Base-by-base conservation (phyloP, 2,329 filamentous ascomycete species). In the Colletotrichum sansevieriae region DNA sequence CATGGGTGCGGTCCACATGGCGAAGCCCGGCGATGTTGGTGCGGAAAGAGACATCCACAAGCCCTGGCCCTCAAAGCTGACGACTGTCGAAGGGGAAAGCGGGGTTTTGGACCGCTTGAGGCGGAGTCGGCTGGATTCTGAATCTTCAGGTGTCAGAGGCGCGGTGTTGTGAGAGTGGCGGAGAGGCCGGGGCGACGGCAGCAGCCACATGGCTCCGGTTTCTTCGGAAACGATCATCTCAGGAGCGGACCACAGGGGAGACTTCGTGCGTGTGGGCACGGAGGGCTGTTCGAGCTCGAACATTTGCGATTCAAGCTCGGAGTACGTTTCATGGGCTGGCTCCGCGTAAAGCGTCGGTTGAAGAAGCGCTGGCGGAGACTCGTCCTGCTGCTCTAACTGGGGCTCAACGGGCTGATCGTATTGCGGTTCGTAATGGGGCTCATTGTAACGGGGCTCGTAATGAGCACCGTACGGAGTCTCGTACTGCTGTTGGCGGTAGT, bases 341-440 rank as follows among this genome's bases (percentile, higher is more conserved):
- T 60, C 29, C 3, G n/a, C 33, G 18, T 29, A 41, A n/a, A 22
- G 18, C 39, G 33, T 18, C 39, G 39, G 22, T 2, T 46, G 67
- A 62, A 6, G 51, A 69, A 60, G 20, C 72, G 65, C 43, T 2
- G 37, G 37, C n/a, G 20, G 13, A n/a, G 43, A 29, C 55, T 52
- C 35, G 55, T 63, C 33, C 54, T 70, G 46, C 51, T 39, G 37
- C 65, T 70, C 43, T 56, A 62, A 60, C 65, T 70, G 59, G 65
- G 70, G 64, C 59, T 71, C 47, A 37, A 43, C 22, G 51, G 9
- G 20, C 15, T 43, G 20, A 22, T 43, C 22, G 61, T 59, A 3
- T 65, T 68, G 49, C 68, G 71, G 25, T 72, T 68, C 61, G 72
- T 70, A 55, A 56, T 68, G 56, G 55, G 52, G 10, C 65, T 59